Evolutionary conservation across 1,139 yeast species (phyloP).

Genomic region (Yamadazyma sp.): DNA sequence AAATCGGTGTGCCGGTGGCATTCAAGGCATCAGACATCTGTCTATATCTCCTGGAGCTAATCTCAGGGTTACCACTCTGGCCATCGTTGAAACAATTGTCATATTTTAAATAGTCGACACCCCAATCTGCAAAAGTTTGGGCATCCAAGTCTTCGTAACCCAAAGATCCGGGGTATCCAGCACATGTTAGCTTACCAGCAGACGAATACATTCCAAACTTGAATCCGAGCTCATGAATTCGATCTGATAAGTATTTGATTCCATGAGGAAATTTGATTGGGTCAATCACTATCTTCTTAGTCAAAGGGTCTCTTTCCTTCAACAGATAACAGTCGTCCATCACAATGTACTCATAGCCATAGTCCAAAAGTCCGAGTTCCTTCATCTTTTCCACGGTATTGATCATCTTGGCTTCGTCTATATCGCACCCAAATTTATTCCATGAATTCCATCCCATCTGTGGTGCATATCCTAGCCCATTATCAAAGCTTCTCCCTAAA

Average conservation of each 20-base stretch:
- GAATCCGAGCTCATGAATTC: constrained; percentile 22
- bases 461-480: constrained; percentile 24
- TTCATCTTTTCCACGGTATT: constrained; percentile 19
- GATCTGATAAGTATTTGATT: constrained; percentile 20
- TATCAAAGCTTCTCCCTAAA: constrained; percentile 10
- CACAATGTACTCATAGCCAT: constrained; percentile 25
- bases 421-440: constrained; percentile 25
- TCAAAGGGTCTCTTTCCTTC: constrained; percentile 9
- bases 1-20: constrained; percentile 23
- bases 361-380: constrained; percentile 20
- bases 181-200: constrained; percentile 28
- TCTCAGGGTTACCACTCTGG: constrained; percentile 19
- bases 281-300: constrained; percentile 13
- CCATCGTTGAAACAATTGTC: constrained; percentile 29
- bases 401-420: constrained; percentile 19
- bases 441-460: constrained; percentile 30
- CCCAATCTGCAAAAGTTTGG: constrained; percentile 23
- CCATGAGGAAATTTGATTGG: constrained; percentile 24
- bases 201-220: constrained; percentile 27
- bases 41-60: constrained; percentile 21
- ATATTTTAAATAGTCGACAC: constrained; percentile 27
- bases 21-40: constrained; percentile 25
- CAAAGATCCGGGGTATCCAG: constrained; percentile 25
- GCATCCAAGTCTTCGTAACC: constrained; percentile 25
- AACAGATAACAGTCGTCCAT: constrained; percentile 27